phyloP scores from a whole-genome alignment of 208 protist species.

The Leishmania gerbilli region DNA sequence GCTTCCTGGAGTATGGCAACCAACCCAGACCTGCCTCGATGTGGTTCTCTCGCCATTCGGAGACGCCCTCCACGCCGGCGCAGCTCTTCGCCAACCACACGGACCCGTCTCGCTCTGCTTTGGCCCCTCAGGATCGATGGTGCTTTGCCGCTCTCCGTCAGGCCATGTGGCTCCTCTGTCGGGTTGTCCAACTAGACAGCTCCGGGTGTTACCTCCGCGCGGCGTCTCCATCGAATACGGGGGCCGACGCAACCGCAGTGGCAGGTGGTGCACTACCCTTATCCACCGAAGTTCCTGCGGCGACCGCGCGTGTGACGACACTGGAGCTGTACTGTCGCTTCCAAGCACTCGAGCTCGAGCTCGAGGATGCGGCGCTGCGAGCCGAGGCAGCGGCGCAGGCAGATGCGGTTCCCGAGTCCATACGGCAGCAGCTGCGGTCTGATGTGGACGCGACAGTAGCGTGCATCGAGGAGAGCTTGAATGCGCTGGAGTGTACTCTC shows the following conservation, averaged over 20 bases:
- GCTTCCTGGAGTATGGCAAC: conserved; percentile 34
- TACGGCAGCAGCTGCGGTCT: conserved; percentile 7
- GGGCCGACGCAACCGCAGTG: neutral
- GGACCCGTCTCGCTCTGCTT: neutral
- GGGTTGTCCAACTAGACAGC: conserved; percentile 48
- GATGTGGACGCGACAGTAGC: conserved; percentile 17
- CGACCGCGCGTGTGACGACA: conserved; percentile 1
- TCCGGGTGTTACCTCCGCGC: conserved; percentile 28
- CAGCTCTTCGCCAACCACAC: conserved; percentile 3
- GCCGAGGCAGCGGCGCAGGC: conserved; percentile 1
- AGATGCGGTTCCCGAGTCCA: conserved; percentile 12
- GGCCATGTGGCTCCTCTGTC: conserved; percentile 58
- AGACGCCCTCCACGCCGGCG: neutral
- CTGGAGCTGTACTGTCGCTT: conserved; percentile 46
- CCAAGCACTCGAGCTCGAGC: conserved; percentile 44
- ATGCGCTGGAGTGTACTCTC: conserved; percentile 40
- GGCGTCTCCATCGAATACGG: neutral
- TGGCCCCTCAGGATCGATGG: conserved; percentile 17
- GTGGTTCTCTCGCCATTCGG: neutral
- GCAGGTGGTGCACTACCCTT: neutral
- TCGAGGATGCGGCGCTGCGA: conserved; percentile 35
- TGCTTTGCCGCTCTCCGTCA: conserved; percentile 35
- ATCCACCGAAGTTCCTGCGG: neutral
- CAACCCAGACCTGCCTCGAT: conserved; percentile 2
- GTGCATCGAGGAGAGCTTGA: conserved; percentile 22